These are phyloP conservation scores for Endothia cerciana DNA, from an alignment of 2,329 filamentous ascomycete species.

Conservation along the genomic window DNA sequence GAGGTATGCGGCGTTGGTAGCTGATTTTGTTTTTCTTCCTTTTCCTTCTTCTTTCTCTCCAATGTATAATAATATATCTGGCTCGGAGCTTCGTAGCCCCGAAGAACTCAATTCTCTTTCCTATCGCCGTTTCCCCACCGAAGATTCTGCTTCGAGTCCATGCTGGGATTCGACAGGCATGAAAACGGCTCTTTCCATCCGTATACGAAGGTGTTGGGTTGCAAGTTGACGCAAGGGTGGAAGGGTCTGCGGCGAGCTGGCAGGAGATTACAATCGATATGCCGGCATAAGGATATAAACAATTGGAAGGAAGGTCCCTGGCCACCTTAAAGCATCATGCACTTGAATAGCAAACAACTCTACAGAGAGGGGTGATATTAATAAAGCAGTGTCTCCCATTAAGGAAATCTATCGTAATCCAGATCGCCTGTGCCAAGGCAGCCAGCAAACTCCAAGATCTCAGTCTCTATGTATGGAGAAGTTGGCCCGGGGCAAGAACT, in stretches of 20 bases:
- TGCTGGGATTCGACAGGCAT: no score
- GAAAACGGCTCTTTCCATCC: no score
- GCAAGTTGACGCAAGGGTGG: no score
- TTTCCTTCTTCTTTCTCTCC: neutral
- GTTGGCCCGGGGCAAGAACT: conserved; percentile 16
- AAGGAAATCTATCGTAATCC: conserved; percentile 31
- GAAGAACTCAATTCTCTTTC: neutral
- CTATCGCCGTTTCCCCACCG: neutral
- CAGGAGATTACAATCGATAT: no score
- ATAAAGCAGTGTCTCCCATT: conserved; percentile 26
- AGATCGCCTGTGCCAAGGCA: conserved; percentile 30
- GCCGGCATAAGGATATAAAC: neutral
- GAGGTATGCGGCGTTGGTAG: conserved; percentile 22
- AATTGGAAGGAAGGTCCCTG: neutral
- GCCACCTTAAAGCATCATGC: neutral
- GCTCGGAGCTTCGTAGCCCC: neutral
- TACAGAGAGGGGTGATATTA: neutral
- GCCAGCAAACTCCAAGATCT: conserved; percentile 30
- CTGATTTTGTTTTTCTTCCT: neutral
- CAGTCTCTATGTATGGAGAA: conserved; percentile 27
- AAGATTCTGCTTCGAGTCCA: no score
- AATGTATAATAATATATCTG: neutral
- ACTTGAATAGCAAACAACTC: neutral
- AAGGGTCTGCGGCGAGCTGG: no score
- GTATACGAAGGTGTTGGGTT: no score